Percentiles rank a stretch among this genome's conserved stretches.
Evolutionary conservation across 2,329 filamentous ascomycete species (phyloP).

Genomic region (Aureobasidium leucospermi): DNA sequence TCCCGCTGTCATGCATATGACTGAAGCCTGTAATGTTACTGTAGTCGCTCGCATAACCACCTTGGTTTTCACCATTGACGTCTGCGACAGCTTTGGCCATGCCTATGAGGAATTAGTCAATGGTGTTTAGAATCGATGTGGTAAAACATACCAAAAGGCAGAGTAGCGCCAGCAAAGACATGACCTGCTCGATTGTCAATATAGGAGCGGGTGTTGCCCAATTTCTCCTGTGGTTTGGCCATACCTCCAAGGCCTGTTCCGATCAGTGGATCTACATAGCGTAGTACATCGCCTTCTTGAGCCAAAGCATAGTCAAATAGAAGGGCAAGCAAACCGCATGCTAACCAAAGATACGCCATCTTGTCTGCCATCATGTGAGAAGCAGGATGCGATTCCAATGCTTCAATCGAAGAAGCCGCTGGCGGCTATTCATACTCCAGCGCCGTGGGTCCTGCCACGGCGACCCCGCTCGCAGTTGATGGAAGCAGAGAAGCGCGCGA

Average conservation of each 20-base stretch:
- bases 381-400: background rate
- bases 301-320: background rate
- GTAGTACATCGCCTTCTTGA: conserved; percentile 22
- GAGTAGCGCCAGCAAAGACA: conserved; percentile 40
- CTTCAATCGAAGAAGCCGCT: background rate
- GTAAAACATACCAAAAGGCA: conserved; percentile 33
- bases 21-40: conserved; percentile 38
- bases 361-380: background rate
- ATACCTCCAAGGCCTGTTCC: conserved; percentile 35
- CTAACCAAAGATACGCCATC: background rate
- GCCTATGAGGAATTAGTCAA: conserved; percentile 14
- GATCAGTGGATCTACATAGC: conserved; percentile 38
- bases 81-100: conserved; percentile 44
- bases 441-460: background rate
- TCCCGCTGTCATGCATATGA: conserved; percentile 46
- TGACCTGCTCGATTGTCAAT: conserved; percentile 27
- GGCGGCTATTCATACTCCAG: background rate
- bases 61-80: conserved; percentile 46
- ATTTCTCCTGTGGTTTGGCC: conserved; percentile 9
- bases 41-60: conserved; percentile 46
- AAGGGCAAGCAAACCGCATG: background rate
- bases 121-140: background rate
- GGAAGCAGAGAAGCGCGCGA: background rate
- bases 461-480: conserved; percentile 4
- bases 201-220: conserved; percentile 10